Evolutionary conservation across 139 green algal genomes (phyloP), one percentile per base, ranked within the genome.

Genomic region (Coccomyxa sp.): DNA sequence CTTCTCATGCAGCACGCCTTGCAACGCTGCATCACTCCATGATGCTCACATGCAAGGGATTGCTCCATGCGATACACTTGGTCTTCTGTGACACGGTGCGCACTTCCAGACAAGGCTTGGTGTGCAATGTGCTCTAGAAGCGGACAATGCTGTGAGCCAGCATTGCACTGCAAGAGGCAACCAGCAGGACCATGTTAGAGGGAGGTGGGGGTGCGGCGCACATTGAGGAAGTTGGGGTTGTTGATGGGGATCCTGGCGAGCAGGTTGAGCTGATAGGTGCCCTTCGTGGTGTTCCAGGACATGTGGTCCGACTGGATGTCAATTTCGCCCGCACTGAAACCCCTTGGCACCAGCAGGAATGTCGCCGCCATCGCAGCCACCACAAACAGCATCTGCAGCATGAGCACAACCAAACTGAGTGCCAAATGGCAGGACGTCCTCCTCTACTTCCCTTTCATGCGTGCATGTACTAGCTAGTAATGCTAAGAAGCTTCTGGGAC

Each of bases 141-240:
- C 17, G 63, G 16, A 17, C 63, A 71, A 15, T 71, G 15, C 63
- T 17, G 17, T 17, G 16, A 71, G 63, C 15, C 63, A n/a, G n/a
- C n/a, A n/a, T n/a, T n/a, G n/a, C n/a, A n/a, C n/a, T n/a, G n/a
- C n/a, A n/a, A n/a, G 38, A 51, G 38, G 3, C 38, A 51, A 51
- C 38, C 38, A n/a, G n/a, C n/a, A n/a, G n/a, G n/a, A n/a, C 38
- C 3, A 51, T 51, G 3, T 51, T 7, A 51, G 38, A 51, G 38
- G 38, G 38, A 11, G 38, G 7, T 51, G 38, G 38, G 3, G 38
- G 3, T 51, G 38, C 38, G 87, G 68, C 85, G 66, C 32, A 90
- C 88, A 84, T 89, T 86, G n/a, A 93, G 45, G 81, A 90, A 96
- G 87, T 96, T 96, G n/a, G 93, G 93, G 86, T 96, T 96, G 87